Base-by-base conservation (phyloP, 306 rosid genomes). In the Malus fusca region DNA sequence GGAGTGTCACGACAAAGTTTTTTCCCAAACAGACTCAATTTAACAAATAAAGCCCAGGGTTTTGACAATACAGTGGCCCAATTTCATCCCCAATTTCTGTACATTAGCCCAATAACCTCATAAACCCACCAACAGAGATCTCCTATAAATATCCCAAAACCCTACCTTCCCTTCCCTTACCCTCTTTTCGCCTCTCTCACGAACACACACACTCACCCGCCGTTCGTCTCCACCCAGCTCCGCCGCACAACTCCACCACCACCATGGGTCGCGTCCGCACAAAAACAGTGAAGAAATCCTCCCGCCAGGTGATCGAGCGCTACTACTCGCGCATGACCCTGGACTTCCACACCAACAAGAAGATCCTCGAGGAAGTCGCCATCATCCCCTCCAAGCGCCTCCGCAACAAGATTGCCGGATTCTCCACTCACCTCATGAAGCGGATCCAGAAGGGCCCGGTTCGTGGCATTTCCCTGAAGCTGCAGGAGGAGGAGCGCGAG, bases 361-460 rank as follows among this genome's bases (percentile, higher is more conserved):
- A 84, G 82, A 65, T 82, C 15, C 87, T 87, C 0, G 82, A 86
- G 11, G 95, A 90, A 79, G 91, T 87, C 0, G 87, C 95, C 4
- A 52, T 88, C 11, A 84, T 87, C 7, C 91, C 95, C 0, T 78
- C 91, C 1, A 87, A 90, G 88, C 66, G 91, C 23, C 95, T 87
- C 31, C 85, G 91, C 8, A 90, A 90, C 83, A 87, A 87, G 71
- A 86, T 90, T 44, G 95, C 95, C 0, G 90, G 91, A 0, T 90
- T 90, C 82, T 87, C 95, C 0, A 90, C 90, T 1, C 95, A 90
- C n/a, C 86, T 87, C 8, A 85, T 89, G 90, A 89, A 87, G 80
- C 78, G 94, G 14, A 89, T 89, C 43, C 90, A 87, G 82, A 90
- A 87, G 79, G 95, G 95, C 13, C 84, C 95, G 0, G 92, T 90